Percentiles rank a stretch among this genome's conserved stretches.
phyloP scores from a whole-genome alignment of 23 red algal species.

The Gracilariopsis chorda region DNA sequence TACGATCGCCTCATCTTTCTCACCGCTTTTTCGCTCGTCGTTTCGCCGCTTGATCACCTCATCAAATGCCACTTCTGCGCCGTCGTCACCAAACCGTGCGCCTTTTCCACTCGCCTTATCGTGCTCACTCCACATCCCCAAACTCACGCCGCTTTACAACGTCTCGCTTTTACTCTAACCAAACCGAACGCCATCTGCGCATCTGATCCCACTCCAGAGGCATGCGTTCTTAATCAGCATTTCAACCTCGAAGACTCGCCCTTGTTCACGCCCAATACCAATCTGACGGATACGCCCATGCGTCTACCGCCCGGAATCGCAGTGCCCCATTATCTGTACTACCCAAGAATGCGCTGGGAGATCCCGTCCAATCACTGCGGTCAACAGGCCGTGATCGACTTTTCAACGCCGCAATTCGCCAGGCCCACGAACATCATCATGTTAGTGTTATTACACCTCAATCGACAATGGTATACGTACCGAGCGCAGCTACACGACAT shows the following conservation, averaged over 20 bases:
- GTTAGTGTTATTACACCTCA: neutral
- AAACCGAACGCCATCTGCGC: neutral
- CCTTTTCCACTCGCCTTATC: constrained; percentile 26
- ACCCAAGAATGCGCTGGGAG: constrained; percentile 23
- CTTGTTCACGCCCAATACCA: neutral
- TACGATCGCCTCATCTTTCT: constrained; percentile 10
- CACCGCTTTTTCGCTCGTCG: constrained; percentile 3
- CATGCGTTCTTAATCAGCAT: constrained; percentile 17
- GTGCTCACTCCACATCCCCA: neutral
- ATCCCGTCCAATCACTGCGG: neutral
- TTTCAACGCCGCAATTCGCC: neutral
- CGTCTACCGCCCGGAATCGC: neutral
- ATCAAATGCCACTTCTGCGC: constrained; percentile 11
- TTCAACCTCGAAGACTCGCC: neutral
- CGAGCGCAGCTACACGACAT: neutral
- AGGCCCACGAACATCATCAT: constrained; percentile 8
- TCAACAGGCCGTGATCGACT: constrained; percentile 18
- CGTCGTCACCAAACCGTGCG: neutral
- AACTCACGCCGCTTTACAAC: neutral
- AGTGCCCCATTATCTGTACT: constrained; percentile 12
- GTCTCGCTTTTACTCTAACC: neutral
- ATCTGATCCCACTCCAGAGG: neutral
- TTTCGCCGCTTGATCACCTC: neutral
- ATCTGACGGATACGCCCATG: neutral
- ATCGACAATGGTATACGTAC: constrained; percentile 13